Evolutionary conservation across 2,329 filamentous ascomycete species (phyloP).

Genomic region (Corniculantispora saksenae): DNA sequence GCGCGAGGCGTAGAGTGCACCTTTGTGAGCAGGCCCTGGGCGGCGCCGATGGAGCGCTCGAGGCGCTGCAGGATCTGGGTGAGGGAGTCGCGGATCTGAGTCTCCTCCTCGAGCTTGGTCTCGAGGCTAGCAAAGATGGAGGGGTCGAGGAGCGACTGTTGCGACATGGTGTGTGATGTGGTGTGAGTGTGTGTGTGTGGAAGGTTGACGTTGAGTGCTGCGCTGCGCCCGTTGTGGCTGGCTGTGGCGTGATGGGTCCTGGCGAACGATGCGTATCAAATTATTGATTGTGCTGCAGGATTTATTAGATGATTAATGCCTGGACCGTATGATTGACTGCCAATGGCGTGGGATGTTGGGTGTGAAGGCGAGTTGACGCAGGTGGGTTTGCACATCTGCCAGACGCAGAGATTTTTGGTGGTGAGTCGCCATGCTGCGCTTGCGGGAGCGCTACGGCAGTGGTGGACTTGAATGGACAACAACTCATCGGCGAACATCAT

Average conservation of each 20-base stretch:
- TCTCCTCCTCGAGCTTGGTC: conserved; percentile 85
- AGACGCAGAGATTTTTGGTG: conserved; percentile 13
- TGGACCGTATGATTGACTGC: neutral
- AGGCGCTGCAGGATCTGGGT: conserved; percentile 78
- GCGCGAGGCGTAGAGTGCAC: conserved; percentile 82
- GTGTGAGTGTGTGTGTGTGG: conserved; percentile 9
- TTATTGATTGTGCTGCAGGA: neutral
- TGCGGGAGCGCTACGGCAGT: neutral
- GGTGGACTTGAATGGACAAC: neutral
- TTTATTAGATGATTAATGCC: neutral
- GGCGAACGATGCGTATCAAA: neutral
- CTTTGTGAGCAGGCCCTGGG: conserved; percentile 80
- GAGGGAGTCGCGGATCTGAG: conserved; percentile 77
- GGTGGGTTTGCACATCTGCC: neutral
- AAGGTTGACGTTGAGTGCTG: neutral
- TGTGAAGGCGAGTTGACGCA: neutral
- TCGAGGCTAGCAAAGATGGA: conserved; percentile 87
- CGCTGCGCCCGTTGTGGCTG: neutral
- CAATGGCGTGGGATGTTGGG: neutral
- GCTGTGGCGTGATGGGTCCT: neutral
- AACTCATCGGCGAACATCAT: neutral
- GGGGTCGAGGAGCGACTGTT: conserved; percentile 61
- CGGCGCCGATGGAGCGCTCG: conserved; percentile 78
- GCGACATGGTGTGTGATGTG: conserved; percentile 32
- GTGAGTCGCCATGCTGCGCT: neutral